Conservation (phyloP, 2,329 filamentous ascomycete species). For the Colletotrichum costaricense region DNA sequence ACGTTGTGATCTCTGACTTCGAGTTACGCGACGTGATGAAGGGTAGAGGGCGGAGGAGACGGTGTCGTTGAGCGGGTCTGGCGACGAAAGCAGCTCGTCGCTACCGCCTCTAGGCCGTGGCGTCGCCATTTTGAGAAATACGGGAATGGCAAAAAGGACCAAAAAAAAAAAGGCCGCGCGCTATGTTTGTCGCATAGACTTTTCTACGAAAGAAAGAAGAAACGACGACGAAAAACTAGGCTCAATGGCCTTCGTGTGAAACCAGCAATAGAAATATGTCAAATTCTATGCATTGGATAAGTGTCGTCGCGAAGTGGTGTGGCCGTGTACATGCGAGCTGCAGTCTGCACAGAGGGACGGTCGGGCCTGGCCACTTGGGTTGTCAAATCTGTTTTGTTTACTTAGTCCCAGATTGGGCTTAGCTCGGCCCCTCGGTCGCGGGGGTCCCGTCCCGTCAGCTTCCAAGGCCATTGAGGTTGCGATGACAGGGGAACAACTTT, state of each 20-base stretch:
- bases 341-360: constrained; percentile 1
- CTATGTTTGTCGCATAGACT: constrained; percentile 16
- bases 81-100: constrained; percentile 60
- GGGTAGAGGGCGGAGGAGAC: constrained; percentile 46
- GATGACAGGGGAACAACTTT: constrained; percentile 31
- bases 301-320: constrained; percentile 26
- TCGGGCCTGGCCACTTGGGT: constrained; percentile 7
- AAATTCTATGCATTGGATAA: constrained; percentile 27
- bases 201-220: constrained; percentile 14
- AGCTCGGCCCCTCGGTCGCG: constrained; percentile 5
- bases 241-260: constrained; percentile 16
- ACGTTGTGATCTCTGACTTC: constrained; percentile 54
- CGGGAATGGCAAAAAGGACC: neutral
- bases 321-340: constrained; percentile 10
- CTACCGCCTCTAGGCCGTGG: constrained; percentile 40
- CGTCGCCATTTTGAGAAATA: constrained; percentile 46
- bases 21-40: constrained; percentile 51
- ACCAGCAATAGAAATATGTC: constrained; percentile 14
- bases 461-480: neutral
- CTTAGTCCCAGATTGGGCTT: constrained; percentile 13
- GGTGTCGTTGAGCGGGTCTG: constrained; percentile 61
- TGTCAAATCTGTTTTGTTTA: constrained; percentile 35
- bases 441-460: neutral
- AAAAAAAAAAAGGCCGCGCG: constrained; percentile 7
- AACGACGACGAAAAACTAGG: neutral